Percentiles rank a stretch among this genome's conserved stretches.
These are phyloP conservation scores for Thymus mandschuricus DNA, from an alignment of 257 asterid genomes.

Conservation along the genomic window DNA sequence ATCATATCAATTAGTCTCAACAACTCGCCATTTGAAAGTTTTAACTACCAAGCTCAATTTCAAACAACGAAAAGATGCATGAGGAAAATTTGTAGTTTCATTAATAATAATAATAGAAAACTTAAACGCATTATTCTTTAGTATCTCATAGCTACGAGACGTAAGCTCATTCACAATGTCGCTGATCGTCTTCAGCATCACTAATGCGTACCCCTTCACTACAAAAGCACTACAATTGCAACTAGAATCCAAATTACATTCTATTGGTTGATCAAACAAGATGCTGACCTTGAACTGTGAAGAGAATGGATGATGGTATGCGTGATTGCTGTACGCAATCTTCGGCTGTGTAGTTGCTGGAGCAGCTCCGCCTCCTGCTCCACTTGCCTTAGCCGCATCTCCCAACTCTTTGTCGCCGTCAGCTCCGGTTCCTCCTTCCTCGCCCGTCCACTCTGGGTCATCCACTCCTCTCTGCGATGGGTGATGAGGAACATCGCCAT, in stretches of 20 bases:
- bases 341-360: constrained; percentile 56
- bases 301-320: constrained; percentile 66
- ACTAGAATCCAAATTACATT: constrained; percentile 33
- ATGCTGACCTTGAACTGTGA: constrained; percentile 99
- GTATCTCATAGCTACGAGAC: constrained; percentile 21
- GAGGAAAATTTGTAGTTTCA: constrained; percentile 25
- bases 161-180: constrained; percentile 23
- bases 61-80: constrained; percentile 1
- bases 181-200: constrained; percentile 28
- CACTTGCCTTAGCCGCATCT: constrained; percentile 64
- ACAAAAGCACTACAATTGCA: constrained; percentile 29
- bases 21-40: constrained; percentile 9
- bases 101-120: constrained; percentile 12
- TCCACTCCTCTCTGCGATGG: constrained; percentile 51
- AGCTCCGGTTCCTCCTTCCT: constrained; percentile 46
- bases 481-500: constrained; percentile 61
- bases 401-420: constrained; percentile 73
- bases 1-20: constrained; percentile 11
- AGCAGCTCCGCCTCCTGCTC: constrained; percentile 42
- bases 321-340: constrained; percentile 65
- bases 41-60: not conserved
- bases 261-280: constrained; percentile 54
- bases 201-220: constrained; percentile 21
- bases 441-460: constrained; percentile 76
- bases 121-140: constrained; percentile 9